These are phyloP conservation scores for Coemansia sp. DNA, from an alignment of 192 early-diverging fungal genomes.

Conservation along the genomic window DNA sequence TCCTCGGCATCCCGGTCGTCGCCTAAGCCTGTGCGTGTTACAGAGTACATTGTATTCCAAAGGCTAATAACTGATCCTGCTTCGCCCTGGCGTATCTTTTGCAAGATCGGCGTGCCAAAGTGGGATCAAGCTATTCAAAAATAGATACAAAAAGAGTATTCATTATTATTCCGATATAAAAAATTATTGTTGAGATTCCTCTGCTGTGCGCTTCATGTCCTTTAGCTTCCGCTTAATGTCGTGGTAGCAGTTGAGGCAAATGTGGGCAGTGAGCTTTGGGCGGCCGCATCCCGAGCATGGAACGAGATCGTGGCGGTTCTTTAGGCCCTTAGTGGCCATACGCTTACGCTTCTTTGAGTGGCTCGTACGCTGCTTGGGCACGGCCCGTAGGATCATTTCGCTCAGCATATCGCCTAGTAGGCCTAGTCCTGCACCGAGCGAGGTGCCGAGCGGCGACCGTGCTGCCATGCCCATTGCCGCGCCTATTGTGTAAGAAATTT, in stretches of 20 bases:
- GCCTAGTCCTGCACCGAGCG: slow-evolving; percentile 31
- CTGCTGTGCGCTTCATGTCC: slow-evolving; percentile 27
- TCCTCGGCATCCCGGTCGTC: slow-evolving; percentile 51
- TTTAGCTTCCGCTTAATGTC: slow-evolving; percentile 63
- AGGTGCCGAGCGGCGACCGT: slow-evolving; percentile 17
- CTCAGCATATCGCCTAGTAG: slow-evolving; percentile 56
- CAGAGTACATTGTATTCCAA: slow-evolving; percentile 75
- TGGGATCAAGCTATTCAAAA: slow-evolving; percentile 27
- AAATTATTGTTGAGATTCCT: slow-evolving; percentile 11
- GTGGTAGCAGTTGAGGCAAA: slow-evolving; percentile 76
- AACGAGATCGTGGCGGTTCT: slow-evolving; percentile 69
- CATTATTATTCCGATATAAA: neutral
- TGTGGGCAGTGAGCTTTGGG: slow-evolving; percentile 73
- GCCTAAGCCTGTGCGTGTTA: slow-evolving; percentile 62
- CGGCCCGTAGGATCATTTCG: slow-evolving; percentile 76
- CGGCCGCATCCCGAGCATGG: slow-evolving; percentile 80
- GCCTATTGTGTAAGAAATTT: slow-evolving; percentile 16
- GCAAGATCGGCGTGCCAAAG: slow-evolving; percentile 59
- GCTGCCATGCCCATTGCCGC: slow-evolving; percentile 11
- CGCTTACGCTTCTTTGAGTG: slow-evolving; percentile 91
- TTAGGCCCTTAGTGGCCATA: slow-evolving; percentile 75
- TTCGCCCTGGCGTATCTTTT: slow-evolving; percentile 69
- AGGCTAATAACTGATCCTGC: slow-evolving; percentile 62
- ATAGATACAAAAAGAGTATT: slow-evolving; percentile 2
- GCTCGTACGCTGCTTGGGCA: slow-evolving; percentile 92